Conservation (phyloP, 148 eudicot genomes). For the Hydrangea macrophylla region DNA sequence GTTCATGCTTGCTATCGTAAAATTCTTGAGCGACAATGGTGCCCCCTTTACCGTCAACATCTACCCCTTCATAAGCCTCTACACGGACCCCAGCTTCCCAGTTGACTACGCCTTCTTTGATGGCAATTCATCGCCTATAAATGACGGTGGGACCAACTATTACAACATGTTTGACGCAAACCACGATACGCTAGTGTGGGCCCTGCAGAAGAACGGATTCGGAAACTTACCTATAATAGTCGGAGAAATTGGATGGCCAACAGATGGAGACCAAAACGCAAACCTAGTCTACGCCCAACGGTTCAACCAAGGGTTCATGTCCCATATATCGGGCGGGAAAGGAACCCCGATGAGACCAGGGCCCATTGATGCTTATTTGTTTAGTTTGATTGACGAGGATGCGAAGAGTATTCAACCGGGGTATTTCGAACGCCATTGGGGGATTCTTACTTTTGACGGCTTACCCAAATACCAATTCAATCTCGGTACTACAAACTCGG, state of each 20-base stretch:
- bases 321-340: constrained; percentile 61
- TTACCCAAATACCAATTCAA: constrained; percentile 61
- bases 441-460: constrained; percentile 70
- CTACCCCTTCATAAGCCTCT: constrained; percentile 88
- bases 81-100: constrained; percentile 58
- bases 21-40: constrained; percentile 53
- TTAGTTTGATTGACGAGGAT: constrained; percentile 85
- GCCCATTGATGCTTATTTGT: constrained; percentile 68
- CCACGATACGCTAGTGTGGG: constrained; percentile 85
- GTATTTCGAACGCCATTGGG: constrained; percentile 92
- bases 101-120: constrained; percentile 89
- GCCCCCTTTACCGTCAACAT: constrained; percentile 90
- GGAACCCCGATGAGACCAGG: constrained; percentile 90
- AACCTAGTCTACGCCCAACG: constrained; percentile 55
- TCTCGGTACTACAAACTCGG: constrained; percentile 52
- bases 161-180: constrained; percentile 95
- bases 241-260: constrained; percentile 94
- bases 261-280: constrained; percentile 83
- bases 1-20: constrained; percentile 56
- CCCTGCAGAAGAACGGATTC: constrained; percentile 70
- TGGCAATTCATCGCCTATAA: constrained; percentile 53
- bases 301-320: constrained; percentile 87
- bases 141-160: constrained; percentile 61
- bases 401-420: constrained; percentile 81
- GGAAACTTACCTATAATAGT: constrained; percentile 69